Percentiles rank a stretch among this genome's conserved stretches.
These are phyloP conservation scores for Elsinoe ampelina DNA, from an alignment of 2,329 filamentous ascomycete species.

Conservation along the genomic window DNA sequence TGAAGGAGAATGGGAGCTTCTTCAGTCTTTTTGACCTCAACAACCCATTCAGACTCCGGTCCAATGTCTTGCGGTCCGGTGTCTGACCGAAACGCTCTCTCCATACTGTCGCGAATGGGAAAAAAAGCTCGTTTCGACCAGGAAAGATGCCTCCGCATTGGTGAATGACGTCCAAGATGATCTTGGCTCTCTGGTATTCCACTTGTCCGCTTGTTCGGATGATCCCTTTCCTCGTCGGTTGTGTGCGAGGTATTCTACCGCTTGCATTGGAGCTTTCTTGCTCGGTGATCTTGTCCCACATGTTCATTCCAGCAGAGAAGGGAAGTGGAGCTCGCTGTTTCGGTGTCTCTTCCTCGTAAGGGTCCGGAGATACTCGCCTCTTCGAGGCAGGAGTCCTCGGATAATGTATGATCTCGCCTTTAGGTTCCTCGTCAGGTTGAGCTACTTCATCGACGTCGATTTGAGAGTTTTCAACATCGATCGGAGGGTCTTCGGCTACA, in stretches of 20 bases:
- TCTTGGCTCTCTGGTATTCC: slow-evolving; percentile 37
- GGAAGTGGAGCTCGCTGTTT: neutral
- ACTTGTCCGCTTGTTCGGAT: slow-evolving; percentile 33
- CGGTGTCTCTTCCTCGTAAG: neutral
- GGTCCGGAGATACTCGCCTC: neutral
- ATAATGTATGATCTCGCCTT: neutral
- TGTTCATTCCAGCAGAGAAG: slow-evolving; percentile 3
- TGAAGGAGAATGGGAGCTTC: slow-evolving; percentile 44
- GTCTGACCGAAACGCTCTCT: slow-evolving; percentile 33
- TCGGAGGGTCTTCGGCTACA: neutral
- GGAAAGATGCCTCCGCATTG: slow-evolving; percentile 48
- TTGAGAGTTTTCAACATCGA: neutral
- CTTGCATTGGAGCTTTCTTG: neutral
- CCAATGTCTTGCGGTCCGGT: slow-evolving; percentile 47
- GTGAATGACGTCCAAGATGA: slow-evolving; percentile 47
- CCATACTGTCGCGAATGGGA: slow-evolving; percentile 47
- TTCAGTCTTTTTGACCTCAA: slow-evolving; percentile 43
- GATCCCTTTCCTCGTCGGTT: slow-evolving; percentile 17
- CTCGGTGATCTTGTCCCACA: slow-evolving; percentile 10
- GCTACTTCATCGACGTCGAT: neutral
- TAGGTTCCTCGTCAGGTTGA: neutral
- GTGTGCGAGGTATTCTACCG: neutral
- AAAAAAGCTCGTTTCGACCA: slow-evolving; percentile 45
- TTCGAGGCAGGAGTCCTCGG: neutral
- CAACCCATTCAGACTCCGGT: slow-evolving; percentile 41